These are phyloP conservation scores for Paecilomyces variotii DNA, from an alignment of 2,329 filamentous ascomycete genomes.

Conservation along the genomic window DNA sequence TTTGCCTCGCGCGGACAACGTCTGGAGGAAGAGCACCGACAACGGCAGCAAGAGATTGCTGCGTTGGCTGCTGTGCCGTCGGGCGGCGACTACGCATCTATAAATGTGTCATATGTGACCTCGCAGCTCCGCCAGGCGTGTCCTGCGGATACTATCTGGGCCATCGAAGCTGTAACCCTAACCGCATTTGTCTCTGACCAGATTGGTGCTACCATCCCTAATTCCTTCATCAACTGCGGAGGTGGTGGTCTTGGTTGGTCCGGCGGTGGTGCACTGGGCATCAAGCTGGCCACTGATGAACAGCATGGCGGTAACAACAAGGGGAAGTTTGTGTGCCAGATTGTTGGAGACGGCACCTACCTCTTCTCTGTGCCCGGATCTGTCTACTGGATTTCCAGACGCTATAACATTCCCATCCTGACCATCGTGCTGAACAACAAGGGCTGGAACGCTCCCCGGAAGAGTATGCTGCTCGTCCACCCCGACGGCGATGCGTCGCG, in stretches of 20 bases:
- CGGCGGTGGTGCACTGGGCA: slow-evolving; percentile 65
- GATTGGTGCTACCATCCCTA: slow-evolving; percentile 58
- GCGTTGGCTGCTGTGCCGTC: slow-evolving; percentile 46
- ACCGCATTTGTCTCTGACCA: slow-evolving; percentile 62
- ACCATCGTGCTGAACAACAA: slow-evolving; percentile 64
- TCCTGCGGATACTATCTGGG: slow-evolving; percentile 62
- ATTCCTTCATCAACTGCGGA: slow-evolving; percentile 73
- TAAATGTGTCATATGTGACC: slow-evolving; percentile 53
- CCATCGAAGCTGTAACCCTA: slow-evolving; percentile 70
- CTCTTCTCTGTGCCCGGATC: slow-evolving; percentile 57
- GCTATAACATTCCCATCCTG: slow-evolving; percentile 58
- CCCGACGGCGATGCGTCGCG: slow-evolving; percentile 55
- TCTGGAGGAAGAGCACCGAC: slow-evolving; percentile 51
- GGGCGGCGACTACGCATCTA: slow-evolving; percentile 50
- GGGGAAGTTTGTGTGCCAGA: slow-evolving; percentile 54
- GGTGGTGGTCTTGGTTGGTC: slow-evolving; percentile 76
- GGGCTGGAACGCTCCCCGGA: slow-evolving; percentile 60
- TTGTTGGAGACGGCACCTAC: slow-evolving; percentile 62
- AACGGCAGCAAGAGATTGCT: slow-evolving; percentile 54
- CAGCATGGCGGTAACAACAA: slow-evolving; percentile 43
- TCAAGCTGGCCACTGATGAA: slow-evolving; percentile 61
- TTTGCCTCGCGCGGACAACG: slow-evolving; percentile 44
- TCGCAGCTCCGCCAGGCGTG: slow-evolving; percentile 48
- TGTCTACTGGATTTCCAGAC: slow-evolving; percentile 61
- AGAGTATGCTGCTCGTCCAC: slow-evolving; percentile 56